phyloP scores from a whole-genome alignment of 345 rosid species.

The Eucalyptus victrix region DNA sequence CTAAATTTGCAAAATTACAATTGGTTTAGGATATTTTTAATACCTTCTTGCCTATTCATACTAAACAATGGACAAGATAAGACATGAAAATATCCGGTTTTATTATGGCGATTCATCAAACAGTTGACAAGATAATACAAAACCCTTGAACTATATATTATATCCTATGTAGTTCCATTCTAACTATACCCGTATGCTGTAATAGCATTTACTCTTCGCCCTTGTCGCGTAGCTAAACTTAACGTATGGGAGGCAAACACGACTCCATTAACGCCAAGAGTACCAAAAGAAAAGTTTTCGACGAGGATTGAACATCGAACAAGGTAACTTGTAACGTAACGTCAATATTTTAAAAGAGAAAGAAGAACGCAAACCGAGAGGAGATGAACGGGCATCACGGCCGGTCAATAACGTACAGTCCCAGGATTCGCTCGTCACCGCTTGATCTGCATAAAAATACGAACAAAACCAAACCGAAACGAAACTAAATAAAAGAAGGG shows the following conservation, averaged over 20 bases:
- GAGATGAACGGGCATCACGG: neutral
- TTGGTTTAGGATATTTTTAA: neutral
- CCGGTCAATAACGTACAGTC: neutral
- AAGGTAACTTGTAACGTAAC: neutral
- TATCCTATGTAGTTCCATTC: rapidly evolving
- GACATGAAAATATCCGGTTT: rapidly evolving
- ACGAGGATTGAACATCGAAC: neutral
- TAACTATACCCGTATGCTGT: rapidly evolving
- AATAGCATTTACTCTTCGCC: neutral
- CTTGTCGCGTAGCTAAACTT: neutral
- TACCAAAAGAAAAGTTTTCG: neutral
- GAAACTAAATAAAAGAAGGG: neutral
- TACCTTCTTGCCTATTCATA: neutral
- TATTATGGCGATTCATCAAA: neutral
- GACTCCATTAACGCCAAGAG: neutral
- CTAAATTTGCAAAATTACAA: neutral
- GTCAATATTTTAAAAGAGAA: neutral
- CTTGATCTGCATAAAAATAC: neutral
- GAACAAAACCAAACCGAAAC: neutral
- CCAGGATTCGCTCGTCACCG: neutral
- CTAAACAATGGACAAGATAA: no score
- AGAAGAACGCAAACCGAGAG: neutral
- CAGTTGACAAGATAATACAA: rapidly evolving
- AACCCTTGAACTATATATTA: no score
- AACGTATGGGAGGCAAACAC: neutral